These are phyloP conservation scores for Orobanche coerulescens DNA, from an alignment of 257 asterid species.

Conservation along the genomic window DNA sequence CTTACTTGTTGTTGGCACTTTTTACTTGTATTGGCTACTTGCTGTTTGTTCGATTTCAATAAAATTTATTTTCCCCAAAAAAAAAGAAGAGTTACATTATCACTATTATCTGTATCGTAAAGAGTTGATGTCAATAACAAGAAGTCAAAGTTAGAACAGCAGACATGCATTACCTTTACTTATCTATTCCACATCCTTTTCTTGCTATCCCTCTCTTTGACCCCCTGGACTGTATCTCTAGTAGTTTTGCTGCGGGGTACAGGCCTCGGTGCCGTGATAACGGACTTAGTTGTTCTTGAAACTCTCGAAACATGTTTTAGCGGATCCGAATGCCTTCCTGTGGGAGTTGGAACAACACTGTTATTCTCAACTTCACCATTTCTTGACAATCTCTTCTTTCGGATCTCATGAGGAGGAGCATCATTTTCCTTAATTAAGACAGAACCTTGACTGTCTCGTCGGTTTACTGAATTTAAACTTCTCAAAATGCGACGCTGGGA, in stretches of 20 bases:
- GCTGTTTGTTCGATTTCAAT: too few relatives aligned
- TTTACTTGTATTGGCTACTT: too few relatives aligned
- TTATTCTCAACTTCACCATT: slow-evolving; percentile 51
- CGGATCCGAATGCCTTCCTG: slow-evolving; percentile 60
- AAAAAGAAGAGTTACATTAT: neutral
- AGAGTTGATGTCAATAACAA: slow-evolving; percentile 9
- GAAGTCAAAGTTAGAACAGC: neutral
- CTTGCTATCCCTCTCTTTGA: slow-evolving; percentile 75
- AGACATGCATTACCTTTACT: slow-evolving; percentile 5
- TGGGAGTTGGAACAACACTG: slow-evolving; percentile 31
- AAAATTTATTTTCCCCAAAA: too few relatives aligned
- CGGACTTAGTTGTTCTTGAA: slow-evolving; percentile 44
- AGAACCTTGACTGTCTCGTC: slow-evolving; percentile 36
- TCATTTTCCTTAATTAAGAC: slow-evolving; percentile 39
- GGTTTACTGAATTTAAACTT: slow-evolving; percentile 40
- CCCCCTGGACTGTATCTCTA: slow-evolving; percentile 54
- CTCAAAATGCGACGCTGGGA: slow-evolving; percentile 52
- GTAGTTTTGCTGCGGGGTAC: slow-evolving; percentile 37
- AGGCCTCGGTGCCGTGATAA: slow-evolving; percentile 36
- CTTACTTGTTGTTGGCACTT: too few relatives aligned
- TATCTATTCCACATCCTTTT: slow-evolving; percentile 82
- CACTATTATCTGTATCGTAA: neutral
- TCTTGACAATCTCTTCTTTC: slow-evolving; percentile 59
- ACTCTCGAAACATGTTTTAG: slow-evolving; percentile 38
- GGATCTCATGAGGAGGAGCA: slow-evolving; percentile 28